Evolutionary conservation across 306 rosid species (phyloP).

Genomic region (Corylus avellana): DNA sequence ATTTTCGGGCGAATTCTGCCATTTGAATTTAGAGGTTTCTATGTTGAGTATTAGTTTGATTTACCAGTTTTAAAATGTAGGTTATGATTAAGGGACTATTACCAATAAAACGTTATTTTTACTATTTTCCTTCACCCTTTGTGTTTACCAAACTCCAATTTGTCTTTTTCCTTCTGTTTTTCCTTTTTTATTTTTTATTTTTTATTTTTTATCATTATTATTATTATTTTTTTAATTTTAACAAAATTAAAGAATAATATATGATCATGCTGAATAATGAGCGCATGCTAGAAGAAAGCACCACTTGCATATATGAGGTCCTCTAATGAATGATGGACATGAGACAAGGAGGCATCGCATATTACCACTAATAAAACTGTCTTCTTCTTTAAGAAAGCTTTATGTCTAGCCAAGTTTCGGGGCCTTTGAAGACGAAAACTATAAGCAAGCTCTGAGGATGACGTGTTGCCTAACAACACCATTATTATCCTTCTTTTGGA

Average conservation of each 20-base stretch:
- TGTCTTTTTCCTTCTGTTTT: not conserved
- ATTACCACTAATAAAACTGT: not conserved
- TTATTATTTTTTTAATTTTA: not conserved
- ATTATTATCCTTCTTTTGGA: too few species aligned
- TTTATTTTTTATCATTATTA: not conserved
- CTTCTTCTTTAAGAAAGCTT: not conserved
- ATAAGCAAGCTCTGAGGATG: too few species aligned
- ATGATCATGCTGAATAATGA: constrained; percentile 13
- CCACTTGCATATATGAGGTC: not conserved
- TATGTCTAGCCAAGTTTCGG: not conserved
- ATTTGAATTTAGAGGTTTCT: too few species aligned
- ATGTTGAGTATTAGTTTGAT: too few species aligned
- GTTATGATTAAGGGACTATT: too few species aligned
- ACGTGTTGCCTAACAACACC: too few species aligned
- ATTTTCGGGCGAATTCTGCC: too few species aligned
- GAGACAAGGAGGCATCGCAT: constrained; percentile 7
- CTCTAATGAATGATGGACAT: not conserved
- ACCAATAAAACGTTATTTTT: too few species aligned
- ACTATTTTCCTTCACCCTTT: too few species aligned
- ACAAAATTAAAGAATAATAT: not conserved
- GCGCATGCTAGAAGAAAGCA: constrained; percentile 18
- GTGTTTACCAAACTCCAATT: too few species aligned
- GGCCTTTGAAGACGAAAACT: too few species aligned
- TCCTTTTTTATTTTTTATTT: not conserved
- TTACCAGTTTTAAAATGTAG: too few species aligned